Conservation (phyloP, 495 filamentous ascomycete genomes). For the Darksidea phi region DNA sequence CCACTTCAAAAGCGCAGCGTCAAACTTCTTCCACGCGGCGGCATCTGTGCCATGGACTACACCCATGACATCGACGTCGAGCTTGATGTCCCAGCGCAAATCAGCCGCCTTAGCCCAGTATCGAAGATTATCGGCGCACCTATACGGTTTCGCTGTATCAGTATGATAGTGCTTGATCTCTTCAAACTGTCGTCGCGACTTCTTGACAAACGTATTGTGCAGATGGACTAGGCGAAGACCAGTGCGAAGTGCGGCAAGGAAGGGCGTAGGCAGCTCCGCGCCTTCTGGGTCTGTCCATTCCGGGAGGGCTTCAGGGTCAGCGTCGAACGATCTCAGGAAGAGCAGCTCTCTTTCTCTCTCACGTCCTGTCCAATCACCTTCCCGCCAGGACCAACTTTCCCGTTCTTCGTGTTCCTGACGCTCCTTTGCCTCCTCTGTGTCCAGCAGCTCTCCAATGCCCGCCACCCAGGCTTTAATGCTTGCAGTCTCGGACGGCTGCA, state of each 20-base stretch:
- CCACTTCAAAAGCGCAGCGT: slow-evolving; percentile 77
- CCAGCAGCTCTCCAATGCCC: slow-evolving; percentile 70
- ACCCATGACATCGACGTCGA: slow-evolving; percentile 81
- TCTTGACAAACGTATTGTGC: slow-evolving; percentile 82
- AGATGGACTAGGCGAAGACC: slow-evolving; percentile 79
- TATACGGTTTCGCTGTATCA: slow-evolving; percentile 91
- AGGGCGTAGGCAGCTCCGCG: slow-evolving; percentile 65
- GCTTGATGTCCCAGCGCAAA: slow-evolving; percentile 84
- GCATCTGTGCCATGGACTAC: slow-evolving; percentile 69
- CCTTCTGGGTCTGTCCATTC: slow-evolving; percentile 62
- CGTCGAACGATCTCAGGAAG: slow-evolving; percentile 68
- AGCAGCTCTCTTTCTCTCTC: slow-evolving; percentile 73
- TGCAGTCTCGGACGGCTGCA: slow-evolving; percentile 69
- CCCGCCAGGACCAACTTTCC: slow-evolving; percentile 74
- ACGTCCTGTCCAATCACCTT: slow-evolving; percentile 76
- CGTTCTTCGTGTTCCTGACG: slow-evolving; percentile 68
- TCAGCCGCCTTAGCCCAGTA: slow-evolving; percentile 97
- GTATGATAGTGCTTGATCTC: slow-evolving; percentile 84
- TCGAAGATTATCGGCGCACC: slow-evolving; percentile 85
- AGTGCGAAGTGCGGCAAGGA: slow-evolving; percentile 70
- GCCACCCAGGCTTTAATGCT: slow-evolving; percentile 74
- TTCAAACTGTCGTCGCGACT: slow-evolving; percentile 84
- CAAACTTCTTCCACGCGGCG: slow-evolving; percentile 74
- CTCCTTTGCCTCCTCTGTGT: slow-evolving; percentile 72
- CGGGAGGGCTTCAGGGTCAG: slow-evolving; percentile 61